Percentiles rank a stretch among this genome's conserved stretches.
These are phyloP conservation scores for Annulohypoxylon moriforme DNA, from an alignment of 495 filamentous ascomycete species.

Conservation along the genomic window DNA sequence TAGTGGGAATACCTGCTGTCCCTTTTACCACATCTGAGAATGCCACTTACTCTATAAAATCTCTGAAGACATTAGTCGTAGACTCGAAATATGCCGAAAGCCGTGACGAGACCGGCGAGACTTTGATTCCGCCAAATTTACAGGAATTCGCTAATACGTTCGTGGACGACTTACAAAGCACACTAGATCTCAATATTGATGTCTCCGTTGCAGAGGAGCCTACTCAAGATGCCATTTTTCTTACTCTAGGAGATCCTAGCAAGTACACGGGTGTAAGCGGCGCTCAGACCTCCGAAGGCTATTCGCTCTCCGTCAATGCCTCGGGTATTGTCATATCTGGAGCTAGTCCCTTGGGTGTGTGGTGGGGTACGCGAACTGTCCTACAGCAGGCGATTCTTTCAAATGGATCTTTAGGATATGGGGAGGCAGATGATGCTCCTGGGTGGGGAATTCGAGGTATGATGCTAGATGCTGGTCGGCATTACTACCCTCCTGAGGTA, in stretches of 20 bases:
- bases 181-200: slow-evolving; percentile 45
- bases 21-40: slow-evolving; percentile 49
- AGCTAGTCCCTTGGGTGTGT: slow-evolving; percentile 62
- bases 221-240: slow-evolving; percentile 54
- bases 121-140: slow-evolving; percentile 61
- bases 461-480: slow-evolving; percentile 62
- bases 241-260: slow-evolving; percentile 56
- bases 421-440: slow-evolving; percentile 56
- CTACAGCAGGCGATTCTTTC: slow-evolving; percentile 59
- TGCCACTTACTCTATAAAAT: slow-evolving; percentile 46
- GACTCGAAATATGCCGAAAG: slow-evolving; percentile 53
- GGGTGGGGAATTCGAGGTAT: slow-evolving; percentile 62
- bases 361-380: slow-evolving; percentile 64
- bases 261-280: slow-evolving; percentile 58
- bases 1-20: slow-evolving; percentile 52
- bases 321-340: slow-evolving; percentile 58
- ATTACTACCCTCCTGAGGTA: slow-evolving; percentile 61
- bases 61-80: slow-evolving; percentile 54
- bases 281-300: slow-evolving; percentile 59
- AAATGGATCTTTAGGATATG: slow-evolving; percentile 50
- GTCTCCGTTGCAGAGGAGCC: slow-evolving; percentile 34
- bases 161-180: slow-evolving; percentile 51
- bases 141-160: slow-evolving; percentile 58
- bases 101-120: slow-evolving; percentile 56
- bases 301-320: slow-evolving; percentile 54